Conservation (phyloP, 192 early-diverging fungal genomes). For the Linnemannia elongata region DNA sequence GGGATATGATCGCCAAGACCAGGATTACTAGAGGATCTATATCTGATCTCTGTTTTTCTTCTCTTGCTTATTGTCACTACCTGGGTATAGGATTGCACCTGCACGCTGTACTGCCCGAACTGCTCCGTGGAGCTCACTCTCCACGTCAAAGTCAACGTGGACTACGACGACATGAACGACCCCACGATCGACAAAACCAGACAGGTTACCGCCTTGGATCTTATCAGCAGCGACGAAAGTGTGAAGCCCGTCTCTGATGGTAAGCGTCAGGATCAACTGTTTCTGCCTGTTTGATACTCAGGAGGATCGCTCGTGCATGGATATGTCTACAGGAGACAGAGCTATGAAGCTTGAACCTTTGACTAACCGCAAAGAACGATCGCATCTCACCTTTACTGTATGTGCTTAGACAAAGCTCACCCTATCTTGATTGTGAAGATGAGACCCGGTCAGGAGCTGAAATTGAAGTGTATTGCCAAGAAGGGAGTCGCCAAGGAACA, state of each 20-base stretch:
- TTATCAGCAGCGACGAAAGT: slow-evolving; percentile 80
- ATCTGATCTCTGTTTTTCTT: slow-evolving; percentile 12
- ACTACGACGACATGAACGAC: slow-evolving; percentile 57
- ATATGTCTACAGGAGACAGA: not conserved
- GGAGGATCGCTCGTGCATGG: not conserved
- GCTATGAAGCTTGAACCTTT: not conserved
- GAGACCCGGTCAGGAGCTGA: slow-evolving; percentile 93
- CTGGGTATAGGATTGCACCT: slow-evolving; percentile 73
- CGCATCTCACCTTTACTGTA: not conserved
- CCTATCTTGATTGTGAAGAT: slow-evolving; percentile 87
- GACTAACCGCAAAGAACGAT: not conserved
- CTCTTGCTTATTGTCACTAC: not conserved
- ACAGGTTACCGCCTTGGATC: slow-evolving; percentile 86
- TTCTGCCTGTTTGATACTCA: slow-evolving; percentile 35
- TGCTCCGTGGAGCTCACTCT: slow-evolving; percentile 94
- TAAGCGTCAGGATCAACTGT: slow-evolving; percentile 10
- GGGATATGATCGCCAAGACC: not conserved
- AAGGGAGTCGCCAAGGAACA: slow-evolving; percentile 99
- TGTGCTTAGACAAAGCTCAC: slow-evolving; percentile 30
- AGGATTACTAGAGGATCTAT: not conserved
- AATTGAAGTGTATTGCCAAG: slow-evolving; percentile 92
- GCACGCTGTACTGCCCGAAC: slow-evolving; percentile 84
- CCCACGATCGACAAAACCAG: slow-evolving; percentile 72
- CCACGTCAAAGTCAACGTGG: slow-evolving; percentile 84
- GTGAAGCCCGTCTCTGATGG: slow-evolving; percentile 77